Evolutionary conservation across 257 asterid genomes (phyloP), one percentile per base, ranked within the genome.

Genomic region (Ilex aquifolium): DNA sequence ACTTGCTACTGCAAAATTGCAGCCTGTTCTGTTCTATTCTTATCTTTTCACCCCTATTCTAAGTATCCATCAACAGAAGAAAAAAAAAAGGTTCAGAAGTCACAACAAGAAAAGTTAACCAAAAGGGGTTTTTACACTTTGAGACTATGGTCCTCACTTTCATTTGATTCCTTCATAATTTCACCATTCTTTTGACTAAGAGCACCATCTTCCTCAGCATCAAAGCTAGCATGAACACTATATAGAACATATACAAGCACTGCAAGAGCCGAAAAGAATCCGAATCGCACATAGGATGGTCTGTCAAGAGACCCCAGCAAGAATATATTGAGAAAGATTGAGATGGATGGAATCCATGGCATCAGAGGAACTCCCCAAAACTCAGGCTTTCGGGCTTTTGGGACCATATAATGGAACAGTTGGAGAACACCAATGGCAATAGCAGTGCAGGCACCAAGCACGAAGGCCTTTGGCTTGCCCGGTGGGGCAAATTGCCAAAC

Each of bases 331-430:
- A 93, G 96, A 55, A 82, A 85, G 66, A 93, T 85, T 61, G 99
- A 93, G 21, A 77, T 31, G 62, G 92, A 85, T 55, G 99, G 99
- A 21, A 87, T 79, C 99, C 99, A 93, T 17, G 99, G 99, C 99
- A 93, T 90, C 59, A 90, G 31, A 0, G 97, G 99, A 66, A 93
- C 97, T 31, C 99, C 97, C 99, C 99, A 93, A 31, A 79, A 76
- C 77, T 87, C 91, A 0, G 99, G 99, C 73, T 78, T 82, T 17
- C 82, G 79, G 3, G 84, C 90, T 65, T 85, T 91, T 0, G 94
- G 88, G 57, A 93, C 91, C 91, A 73, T 77, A 71, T 59, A 66
- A 60, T 77, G 75, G 79, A 89, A 89, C 17, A 89, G 32, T n/a
- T 77, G 84, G 44, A 88, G 53, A 2, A 84, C 57, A 0, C 81